Conservation (phyloP, 352 stramenopile genomes). For the Phytophthora quininea region DNA sequence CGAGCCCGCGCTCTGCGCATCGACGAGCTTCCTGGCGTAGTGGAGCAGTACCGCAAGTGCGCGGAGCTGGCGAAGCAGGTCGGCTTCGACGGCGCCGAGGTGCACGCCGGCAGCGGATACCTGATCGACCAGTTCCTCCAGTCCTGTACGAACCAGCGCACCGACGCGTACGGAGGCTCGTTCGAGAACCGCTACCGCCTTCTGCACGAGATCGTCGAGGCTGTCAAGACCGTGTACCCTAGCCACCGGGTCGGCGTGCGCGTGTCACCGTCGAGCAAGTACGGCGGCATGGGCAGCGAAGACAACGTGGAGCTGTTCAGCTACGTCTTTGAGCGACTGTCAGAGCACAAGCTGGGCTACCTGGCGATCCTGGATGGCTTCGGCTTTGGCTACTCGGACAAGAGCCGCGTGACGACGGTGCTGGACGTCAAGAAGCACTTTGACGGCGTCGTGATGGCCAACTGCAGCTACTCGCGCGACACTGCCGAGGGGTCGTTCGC, state of each 20-base stretch:
- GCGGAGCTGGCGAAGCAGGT: constrained; percentile 73
- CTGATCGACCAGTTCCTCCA: constrained; percentile 77
- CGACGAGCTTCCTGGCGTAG: constrained; percentile 44
- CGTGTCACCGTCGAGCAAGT: constrained; percentile 36
- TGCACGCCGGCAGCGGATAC: constrained; percentile 88
- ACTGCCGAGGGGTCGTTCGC: constrained; percentile 27
- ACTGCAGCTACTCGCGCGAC: constrained; percentile 31
- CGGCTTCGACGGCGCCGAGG: constrained; percentile 55
- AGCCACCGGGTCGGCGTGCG: constrained; percentile 38
- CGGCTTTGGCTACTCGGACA: constrained; percentile 32
- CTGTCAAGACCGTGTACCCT: constrained; percentile 39
- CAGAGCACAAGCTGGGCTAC: constrained; percentile 30
- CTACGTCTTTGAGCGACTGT: constrained; percentile 40
- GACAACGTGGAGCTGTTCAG: constrained; percentile 48
- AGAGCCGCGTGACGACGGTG: constrained; percentile 29
- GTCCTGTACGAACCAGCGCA: constrained; percentile 67
- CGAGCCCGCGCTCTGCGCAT: constrained; percentile 25
- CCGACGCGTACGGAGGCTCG: constrained; percentile 80
- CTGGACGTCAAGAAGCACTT: constrained; percentile 30
- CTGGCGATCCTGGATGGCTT: constrained; percentile 39
- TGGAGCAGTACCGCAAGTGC: constrained; percentile 77
- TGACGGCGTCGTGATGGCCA: constrained; percentile 33
- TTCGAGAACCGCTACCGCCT: constrained; percentile 81
- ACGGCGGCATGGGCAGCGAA: constrained; percentile 32
- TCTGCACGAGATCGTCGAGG: constrained; percentile 67